Evolutionary conservation across 1,284 basidiomycete genomes (phyloP).

Genomic region (Uromyces viciae-fabae): DNA sequence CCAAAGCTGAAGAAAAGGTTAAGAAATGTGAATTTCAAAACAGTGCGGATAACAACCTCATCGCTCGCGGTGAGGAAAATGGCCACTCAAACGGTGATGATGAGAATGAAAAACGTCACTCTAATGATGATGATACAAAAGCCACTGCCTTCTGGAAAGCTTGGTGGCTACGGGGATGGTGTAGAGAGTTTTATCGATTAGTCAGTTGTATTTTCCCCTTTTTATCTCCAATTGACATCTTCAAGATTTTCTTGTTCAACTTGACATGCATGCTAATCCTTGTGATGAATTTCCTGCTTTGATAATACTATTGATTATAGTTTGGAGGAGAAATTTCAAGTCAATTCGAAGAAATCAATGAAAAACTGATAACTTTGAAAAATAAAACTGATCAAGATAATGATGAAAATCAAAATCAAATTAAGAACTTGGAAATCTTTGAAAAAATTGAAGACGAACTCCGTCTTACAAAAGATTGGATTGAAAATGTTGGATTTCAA

Average conservation of each 20-base stretch:
- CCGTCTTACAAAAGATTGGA: constrained; percentile 29
- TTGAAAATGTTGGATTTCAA: constrained; percentile 32
- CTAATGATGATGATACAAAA: constrained; percentile 5
- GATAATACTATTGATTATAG: background rate
- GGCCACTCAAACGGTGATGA: constrained; percentile 65
- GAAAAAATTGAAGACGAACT: constrained; percentile 12
- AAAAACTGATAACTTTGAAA: background rate
- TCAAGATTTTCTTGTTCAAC: background rate
- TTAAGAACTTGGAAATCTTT: background rate
- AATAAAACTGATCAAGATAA: background rate
- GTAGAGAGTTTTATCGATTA: constrained; percentile 72
- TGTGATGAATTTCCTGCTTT: background rate
- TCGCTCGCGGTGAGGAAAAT: constrained; percentile 59
- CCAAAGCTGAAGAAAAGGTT: constrained; percentile 3
- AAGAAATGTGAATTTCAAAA: constrained; percentile 60
- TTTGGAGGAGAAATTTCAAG: constrained; percentile 27
- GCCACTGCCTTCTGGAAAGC: constrained; percentile 61
- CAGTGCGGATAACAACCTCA: background rate
- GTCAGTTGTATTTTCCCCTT: constrained; percentile 59
- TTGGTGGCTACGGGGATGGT: constrained; percentile 84
- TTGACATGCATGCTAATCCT: background rate
- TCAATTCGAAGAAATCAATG: constrained; percentile 14
- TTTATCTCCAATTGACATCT: background rate
- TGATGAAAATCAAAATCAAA: background rate
- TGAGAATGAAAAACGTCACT: constrained; percentile 65